Evolutionary conservation across 2,329 filamentous ascomycete species (phyloP).

Genomic region (Aspergillus thermomutatus): DNA sequence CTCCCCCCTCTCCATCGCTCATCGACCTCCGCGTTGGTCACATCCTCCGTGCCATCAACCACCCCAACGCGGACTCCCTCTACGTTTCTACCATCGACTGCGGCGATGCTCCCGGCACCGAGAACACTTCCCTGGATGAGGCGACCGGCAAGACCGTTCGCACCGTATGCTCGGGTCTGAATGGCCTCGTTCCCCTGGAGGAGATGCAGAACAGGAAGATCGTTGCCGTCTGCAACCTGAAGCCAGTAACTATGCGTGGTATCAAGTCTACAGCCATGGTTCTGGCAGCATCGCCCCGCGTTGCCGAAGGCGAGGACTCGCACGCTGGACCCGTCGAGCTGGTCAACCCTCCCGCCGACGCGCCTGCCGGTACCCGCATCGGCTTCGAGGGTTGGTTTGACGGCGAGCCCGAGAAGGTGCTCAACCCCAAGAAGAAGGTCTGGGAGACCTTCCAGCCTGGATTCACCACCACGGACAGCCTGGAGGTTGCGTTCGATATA

Average conservation of each 20-base stretch:
- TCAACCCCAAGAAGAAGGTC: conserved; percentile 99
- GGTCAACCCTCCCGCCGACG: conserved; percentile 73
- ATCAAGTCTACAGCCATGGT: conserved; percentile 84
- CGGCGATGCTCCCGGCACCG: conserved; percentile 78
- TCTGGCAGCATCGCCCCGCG: conserved; percentile 81
- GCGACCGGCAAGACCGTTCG: conserved; percentile 88
- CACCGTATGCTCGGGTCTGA: conserved; percentile 95
- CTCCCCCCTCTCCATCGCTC: conserved; percentile 75
- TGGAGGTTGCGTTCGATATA: conserved; percentile 86
- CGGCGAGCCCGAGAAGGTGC: conserved; percentile 84
- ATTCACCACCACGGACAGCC: conserved; percentile 78
- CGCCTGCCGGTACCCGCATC: conserved; percentile 80
- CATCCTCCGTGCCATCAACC: conserved; percentile 91
- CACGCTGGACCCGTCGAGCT: conserved; percentile 91
- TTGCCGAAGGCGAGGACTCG: conserved; percentile 77
- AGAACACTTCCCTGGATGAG: conserved; percentile 75
- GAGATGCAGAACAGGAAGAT: conserved; percentile 98
- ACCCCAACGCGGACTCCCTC: conserved; percentile 94
- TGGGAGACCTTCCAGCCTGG: conserved; percentile 97
- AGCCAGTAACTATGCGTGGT: conserved; percentile 98
- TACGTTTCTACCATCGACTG: conserved; percentile 95
- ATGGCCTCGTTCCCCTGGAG: conserved; percentile 85
- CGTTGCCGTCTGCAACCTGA: conserved; percentile 93
- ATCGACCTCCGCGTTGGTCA: conserved; percentile 97
- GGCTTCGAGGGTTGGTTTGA: conserved; percentile 87